Evolutionary conservation across 192 early-diverging fungal species (phyloP).

Genomic region (Coemansia pectinata): DNA sequence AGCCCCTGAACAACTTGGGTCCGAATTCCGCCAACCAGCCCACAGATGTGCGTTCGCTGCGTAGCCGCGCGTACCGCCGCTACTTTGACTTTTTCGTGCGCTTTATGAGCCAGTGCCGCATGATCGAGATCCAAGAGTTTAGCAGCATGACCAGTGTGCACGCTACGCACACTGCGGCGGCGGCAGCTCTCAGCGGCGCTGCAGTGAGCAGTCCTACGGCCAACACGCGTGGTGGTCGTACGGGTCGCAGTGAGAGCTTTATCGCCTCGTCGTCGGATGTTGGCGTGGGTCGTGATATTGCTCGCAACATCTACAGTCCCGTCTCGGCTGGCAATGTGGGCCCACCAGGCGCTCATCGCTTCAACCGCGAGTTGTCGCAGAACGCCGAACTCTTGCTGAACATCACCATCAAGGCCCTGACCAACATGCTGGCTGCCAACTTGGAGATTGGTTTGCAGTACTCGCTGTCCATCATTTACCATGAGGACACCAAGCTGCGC

Average conservation of each 20-base stretch:
- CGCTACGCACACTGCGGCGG: conserved; percentile 40
- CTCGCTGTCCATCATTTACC: conserved; percentile 86
- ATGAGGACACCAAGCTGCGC: conserved; percentile 86
- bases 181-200: not conserved
- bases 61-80: conserved; percentile 47
- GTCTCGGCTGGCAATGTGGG: conserved; percentile 4
- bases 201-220: not conserved
- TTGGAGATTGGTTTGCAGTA: conserved; percentile 90
- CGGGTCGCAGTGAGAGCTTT: conserved; percentile 53
- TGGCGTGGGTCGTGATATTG: conserved; percentile 53
- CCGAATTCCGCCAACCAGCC: conserved; percentile 26
- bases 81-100: conserved; percentile 60
- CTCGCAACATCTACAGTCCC: conserved; percentile 52
- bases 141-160: conserved; percentile 57
- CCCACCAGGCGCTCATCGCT: conserved; percentile 19
- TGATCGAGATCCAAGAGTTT: conserved; percentile 56
- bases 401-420: conserved; percentile 75
- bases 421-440: conserved; percentile 89
- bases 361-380: conserved; percentile 51
- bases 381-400: conserved; percentile 51
- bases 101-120: conserved; percentile 58
- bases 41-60: conserved; percentile 44
- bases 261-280: conserved; percentile 42
- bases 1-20: conserved; percentile 36
- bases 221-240: conserved; percentile 15